phyloP scores from a whole-genome alignment of 2,329 filamentous ascomycete species.

The Lasiodiplodia citricola region DNA sequence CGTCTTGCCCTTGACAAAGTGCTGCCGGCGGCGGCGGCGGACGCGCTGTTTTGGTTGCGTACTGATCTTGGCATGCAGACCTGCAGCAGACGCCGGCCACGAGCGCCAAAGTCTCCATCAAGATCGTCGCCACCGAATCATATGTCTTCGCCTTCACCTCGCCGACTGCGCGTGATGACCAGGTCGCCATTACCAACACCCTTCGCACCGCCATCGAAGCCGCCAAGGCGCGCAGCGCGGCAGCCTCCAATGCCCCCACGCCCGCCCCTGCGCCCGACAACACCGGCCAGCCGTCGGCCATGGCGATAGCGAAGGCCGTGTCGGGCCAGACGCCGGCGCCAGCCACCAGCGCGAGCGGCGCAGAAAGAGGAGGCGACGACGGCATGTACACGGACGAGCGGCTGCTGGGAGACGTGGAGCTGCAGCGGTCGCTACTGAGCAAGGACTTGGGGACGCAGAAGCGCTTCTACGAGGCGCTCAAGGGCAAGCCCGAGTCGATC shows the following conservation, averaged over 20 bases:
- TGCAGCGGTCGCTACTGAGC: conserved; percentile 88
- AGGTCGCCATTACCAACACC: conserved; percentile 81
- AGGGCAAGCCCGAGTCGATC: conserved; percentile 83
- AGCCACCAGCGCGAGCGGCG: conserved; percentile 52
- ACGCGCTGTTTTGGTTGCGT: neutral
- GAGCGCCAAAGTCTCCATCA: conserved; percentile 90
- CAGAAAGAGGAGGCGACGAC: conserved; percentile 53
- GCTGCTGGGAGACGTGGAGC: conserved; percentile 75
- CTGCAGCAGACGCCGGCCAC: conserved; percentile 92
- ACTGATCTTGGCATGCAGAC: conserved; percentile 58
- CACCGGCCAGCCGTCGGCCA: conserved; percentile 66
- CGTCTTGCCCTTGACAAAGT: neutral
- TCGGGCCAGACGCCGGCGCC: conserved; percentile 50
- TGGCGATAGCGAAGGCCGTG: conserved; percentile 78
- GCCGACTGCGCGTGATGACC: conserved; percentile 77
- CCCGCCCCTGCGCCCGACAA: conserved; percentile 38
- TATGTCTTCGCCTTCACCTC: conserved; percentile 93
- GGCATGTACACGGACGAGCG: conserved; percentile 81
- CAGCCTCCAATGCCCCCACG: conserved; percentile 41
- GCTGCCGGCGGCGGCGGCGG: neutral
- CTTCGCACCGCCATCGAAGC: conserved; percentile 79
- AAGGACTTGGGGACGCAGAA: conserved; percentile 76
- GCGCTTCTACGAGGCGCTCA: conserved; percentile 84
- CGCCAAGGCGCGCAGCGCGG: conserved; percentile 58
- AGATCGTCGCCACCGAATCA: conserved; percentile 77